Evolutionary conservation across 345 rosid genomes (phyloP).

Genomic region (Dimocarpus longan): DNA sequence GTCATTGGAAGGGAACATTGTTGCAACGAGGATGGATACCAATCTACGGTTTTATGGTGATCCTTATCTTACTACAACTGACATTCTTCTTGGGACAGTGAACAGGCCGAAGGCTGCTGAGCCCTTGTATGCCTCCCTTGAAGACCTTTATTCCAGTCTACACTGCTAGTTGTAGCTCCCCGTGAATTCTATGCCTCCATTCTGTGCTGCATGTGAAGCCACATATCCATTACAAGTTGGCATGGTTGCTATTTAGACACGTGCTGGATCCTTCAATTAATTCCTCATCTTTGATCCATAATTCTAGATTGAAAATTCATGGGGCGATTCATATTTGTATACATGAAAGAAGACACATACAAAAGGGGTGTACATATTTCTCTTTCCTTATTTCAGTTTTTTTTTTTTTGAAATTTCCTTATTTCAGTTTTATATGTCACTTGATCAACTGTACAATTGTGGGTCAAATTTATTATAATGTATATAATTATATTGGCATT

Average conservation of each 20-base stretch:
- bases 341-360: neutral
- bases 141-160: constrained; percentile 57
- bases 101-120: constrained; percentile 90
- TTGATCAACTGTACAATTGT: neutral
- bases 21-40: constrained; percentile 79
- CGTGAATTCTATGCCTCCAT: neutral
- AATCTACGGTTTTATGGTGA: constrained; percentile 90
- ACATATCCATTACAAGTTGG: neutral
- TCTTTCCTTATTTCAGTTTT: neutral
- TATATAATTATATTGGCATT: neutral
- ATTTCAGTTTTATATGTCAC: neutral
- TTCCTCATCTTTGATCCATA: too few relatives aligned
- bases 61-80: constrained; percentile 78
- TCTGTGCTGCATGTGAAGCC: too few relatives aligned
- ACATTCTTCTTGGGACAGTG: constrained; percentile 80
- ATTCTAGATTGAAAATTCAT: too few relatives aligned
- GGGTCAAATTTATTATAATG: neutral
- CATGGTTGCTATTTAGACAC: neutral
- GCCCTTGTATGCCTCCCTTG: constrained; percentile 75
- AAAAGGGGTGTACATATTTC: neutral
- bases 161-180: constrained; percentile 29
- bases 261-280: neutral
- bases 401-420: too few relatives aligned
- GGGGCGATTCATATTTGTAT: neutral
- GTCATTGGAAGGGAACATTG: constrained; percentile 89